Evolutionary conservation across 2,329 filamentous ascomycete species (phyloP).

Genomic region (Laburnicola sp.): DNA sequence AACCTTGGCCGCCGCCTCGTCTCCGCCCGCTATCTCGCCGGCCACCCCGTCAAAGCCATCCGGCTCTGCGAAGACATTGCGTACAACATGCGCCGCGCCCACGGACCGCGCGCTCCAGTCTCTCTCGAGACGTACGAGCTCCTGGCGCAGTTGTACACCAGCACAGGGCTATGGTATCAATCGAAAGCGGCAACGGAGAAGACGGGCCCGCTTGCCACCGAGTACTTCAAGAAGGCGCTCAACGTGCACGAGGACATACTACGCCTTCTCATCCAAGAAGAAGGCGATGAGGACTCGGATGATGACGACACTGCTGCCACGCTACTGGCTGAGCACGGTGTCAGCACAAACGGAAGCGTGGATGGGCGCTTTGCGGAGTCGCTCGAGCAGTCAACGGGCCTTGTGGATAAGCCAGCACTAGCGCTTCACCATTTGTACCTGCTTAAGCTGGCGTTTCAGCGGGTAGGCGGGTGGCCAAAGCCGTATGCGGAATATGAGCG

Average conservation of each 20-base stretch:
- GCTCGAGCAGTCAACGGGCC: slow-evolving; percentile 21
- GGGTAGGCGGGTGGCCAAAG: slow-evolving; percentile 53
- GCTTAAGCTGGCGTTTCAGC: slow-evolving; percentile 48
- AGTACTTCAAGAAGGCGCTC: slow-evolving; percentile 47
- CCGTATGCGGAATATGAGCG: slow-evolving; percentile 53
- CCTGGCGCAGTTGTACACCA: slow-evolving; percentile 55
- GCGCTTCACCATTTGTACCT: slow-evolving; percentile 44
- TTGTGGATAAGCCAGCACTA: slow-evolving; percentile 30
- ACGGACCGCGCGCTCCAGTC: slow-evolving; percentile 52
- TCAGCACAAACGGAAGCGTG: slow-evolving; percentile 29
- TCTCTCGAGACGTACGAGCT: slow-evolving; percentile 56
- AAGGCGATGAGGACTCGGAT: slow-evolving; percentile 31
- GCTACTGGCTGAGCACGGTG: slow-evolving; percentile 42
- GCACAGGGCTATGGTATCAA: slow-evolving; percentile 44
- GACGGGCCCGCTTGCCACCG: slow-evolving; percentile 37
- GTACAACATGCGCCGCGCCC: slow-evolving; percentile 59
- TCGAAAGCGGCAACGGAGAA: slow-evolving; percentile 42
- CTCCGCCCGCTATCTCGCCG: slow-evolving; percentile 56
- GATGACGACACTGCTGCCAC: slow-evolving; percentile 43
- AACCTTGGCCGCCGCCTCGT: slow-evolving; percentile 58
- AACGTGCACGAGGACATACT: slow-evolving; percentile 39
- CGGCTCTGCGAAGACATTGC: slow-evolving; percentile 57
- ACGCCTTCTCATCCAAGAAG: slow-evolving; percentile 32
- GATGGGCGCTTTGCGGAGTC: slow-evolving; percentile 30
- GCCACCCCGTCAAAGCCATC: slow-evolving; percentile 46